These are phyloP conservation scores for Rhododendron ferrugineum DNA, from an alignment of 148 eudicot species.

Conservation along the genomic window DNA sequence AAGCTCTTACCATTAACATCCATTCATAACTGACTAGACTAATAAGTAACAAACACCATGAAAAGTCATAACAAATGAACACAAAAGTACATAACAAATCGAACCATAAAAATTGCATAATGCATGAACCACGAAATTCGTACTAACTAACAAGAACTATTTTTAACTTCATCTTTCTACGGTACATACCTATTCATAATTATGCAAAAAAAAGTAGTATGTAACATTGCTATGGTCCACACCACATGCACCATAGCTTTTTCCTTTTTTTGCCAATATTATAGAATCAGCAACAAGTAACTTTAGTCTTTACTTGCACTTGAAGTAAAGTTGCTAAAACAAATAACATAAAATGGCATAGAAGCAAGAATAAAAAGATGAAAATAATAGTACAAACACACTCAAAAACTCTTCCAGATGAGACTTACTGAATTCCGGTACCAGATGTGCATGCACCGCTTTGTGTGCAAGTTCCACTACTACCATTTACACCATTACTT, in stretches of 20 bases:
- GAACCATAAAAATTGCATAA: not conserved
- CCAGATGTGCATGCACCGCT: conserved; percentile 65
- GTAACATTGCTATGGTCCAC: not conserved
- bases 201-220: not conserved
- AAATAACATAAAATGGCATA: not conserved
- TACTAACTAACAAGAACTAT: not conserved
- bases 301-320: not conserved
- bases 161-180: not conserved
- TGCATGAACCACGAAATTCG: not conserved
- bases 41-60: not conserved
- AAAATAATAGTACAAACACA: not conserved
- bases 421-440: conserved; percentile 87
- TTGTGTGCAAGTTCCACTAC: conserved; percentile 42
- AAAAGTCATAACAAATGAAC: not conserved
- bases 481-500: conserved; percentile 95
- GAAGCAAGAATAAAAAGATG: not conserved
- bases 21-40: not conserved
- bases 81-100: not conserved
- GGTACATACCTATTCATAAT: not conserved
- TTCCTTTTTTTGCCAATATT: not conserved
- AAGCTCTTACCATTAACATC: not conserved
- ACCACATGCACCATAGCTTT: not conserved
- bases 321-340: not conserved
- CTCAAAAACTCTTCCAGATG: not conserved
- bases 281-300: not conserved